These are phyloP conservation scores for Starmerella apicola DNA, from an alignment of 805 yeast genomes.

Conservation along the genomic window DNA sequence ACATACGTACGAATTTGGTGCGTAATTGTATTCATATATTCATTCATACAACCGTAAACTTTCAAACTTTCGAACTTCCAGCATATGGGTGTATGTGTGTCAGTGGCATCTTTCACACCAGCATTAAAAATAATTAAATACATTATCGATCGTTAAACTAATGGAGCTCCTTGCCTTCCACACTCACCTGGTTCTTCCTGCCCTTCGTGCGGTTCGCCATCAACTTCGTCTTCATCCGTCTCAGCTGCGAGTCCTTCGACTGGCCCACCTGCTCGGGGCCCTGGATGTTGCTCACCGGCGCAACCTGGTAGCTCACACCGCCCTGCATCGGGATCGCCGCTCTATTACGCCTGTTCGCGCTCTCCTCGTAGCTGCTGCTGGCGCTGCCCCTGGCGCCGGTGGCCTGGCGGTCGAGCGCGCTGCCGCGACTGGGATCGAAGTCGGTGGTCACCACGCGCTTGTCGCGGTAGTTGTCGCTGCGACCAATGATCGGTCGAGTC, in stretches of 20 bases:
- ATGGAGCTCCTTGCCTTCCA: conserved; percentile 49
- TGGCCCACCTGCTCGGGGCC: conserved; percentile 38
- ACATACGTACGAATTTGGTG: too few species aligned
- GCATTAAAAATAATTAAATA: not conserved
- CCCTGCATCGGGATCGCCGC: conserved; percentile 94
- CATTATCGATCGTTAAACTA: conserved; percentile 1
- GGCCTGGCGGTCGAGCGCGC: not conserved
- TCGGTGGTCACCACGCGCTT: conserved; percentile 56
- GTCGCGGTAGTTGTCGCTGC: conserved; percentile 88
- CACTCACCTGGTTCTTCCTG: conserved; percentile 63
- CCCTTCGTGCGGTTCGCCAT: conserved; percentile 36
- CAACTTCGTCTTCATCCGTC: conserved; percentile 52
- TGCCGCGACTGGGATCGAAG: conserved; percentile 33
- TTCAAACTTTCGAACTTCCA: too few species aligned
- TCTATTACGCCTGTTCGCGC: conserved; percentile 81
- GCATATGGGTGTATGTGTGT: too few species aligned
- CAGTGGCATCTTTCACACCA: too few species aligned
- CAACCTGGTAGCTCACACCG: conserved; percentile 77
- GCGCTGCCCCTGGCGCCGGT: conserved; percentile 4
- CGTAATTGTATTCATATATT: too few species aligned
- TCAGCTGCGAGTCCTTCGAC: conserved; percentile 64
- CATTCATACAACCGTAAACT: too few species aligned
- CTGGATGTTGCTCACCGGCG: conserved; percentile 59
- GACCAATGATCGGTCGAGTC: conserved; percentile 96
- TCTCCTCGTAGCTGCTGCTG: conserved; percentile 62